Evolutionary conservation across 2,329 filamentous ascomycete species (phyloP).

Genomic region (Chalara sp.): DNA sequence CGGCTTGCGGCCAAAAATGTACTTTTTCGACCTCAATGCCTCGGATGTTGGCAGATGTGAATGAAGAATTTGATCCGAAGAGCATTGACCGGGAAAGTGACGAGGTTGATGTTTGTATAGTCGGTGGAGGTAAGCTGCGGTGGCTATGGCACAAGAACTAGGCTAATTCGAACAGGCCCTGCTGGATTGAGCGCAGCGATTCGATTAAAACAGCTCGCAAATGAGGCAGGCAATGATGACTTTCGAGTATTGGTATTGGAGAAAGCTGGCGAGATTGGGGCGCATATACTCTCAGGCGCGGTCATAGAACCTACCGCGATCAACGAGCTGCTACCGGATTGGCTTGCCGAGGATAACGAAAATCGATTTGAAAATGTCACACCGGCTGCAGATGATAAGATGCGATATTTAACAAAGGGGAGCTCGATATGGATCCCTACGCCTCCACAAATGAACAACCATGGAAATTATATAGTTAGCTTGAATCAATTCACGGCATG

Average conservation of each 20-base stretch:
- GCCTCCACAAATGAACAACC: conserved; percentile 96
- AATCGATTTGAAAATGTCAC: conserved; percentile 84
- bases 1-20: no score
- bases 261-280: conserved; percentile 90
- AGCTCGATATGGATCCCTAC: conserved; percentile 72
- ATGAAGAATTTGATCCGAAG: conserved; percentile 58
- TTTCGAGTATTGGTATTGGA: conserved; percentile 90
- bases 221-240: conserved; percentile 89
- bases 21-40: conserved; percentile 36
- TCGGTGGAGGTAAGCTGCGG: conserved; percentile 64
- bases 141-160: background rate
- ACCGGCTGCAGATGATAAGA: conserved; percentile 74
- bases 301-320: conserved; percentile 87
- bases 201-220: conserved; percentile 89
- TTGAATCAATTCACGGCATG: conserved; percentile 93
- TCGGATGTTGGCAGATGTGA: conserved; percentile 35
- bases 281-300: conserved; percentile 92
- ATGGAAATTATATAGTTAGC: conserved; percentile 96
- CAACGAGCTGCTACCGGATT: conserved; percentile 87
- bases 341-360: conserved; percentile 83
- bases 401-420: conserved; percentile 88
- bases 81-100: conserved; percentile 81
- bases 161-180: conserved; percentile 52
- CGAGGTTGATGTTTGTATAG: conserved; percentile 92
- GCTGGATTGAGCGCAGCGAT: conserved; percentile 91